Evolutionary conservation across 257 asterid species (phyloP), one percentile per base, ranked within the genome.

Genomic region (Echites panduratus): DNA sequence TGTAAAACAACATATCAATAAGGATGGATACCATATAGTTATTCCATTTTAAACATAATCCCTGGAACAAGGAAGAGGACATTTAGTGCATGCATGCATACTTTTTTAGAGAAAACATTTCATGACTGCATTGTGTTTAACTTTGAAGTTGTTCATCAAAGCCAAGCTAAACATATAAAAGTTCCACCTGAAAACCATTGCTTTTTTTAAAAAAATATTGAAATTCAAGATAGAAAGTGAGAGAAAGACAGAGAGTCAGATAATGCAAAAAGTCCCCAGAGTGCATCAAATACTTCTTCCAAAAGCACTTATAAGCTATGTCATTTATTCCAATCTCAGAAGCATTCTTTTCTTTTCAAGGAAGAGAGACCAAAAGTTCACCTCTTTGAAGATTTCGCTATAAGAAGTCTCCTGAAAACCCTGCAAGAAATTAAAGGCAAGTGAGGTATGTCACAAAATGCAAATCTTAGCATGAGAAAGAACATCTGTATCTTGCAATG

Each of bases 341-440:
- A 54, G 4, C 47, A 10, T 45, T 16, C 24, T 27, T 50, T 45
- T 16, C 24, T 27, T 50, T 16, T 24, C 17, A 9, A 10, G 20
- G 49, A 53, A 59, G 11, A 12, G 29, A 44, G 35, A 19, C 20
- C 16, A 32, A 50, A 14, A 50, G 61, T 88, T 79, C 75, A 92
- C 97, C 96, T 91, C 97, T 68, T 87, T 85, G 83, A 93, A 93
- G 77, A 89, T 87, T 79, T 87, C 84, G 74, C 98, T 89, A 79
- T 83, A 76, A 81, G 85, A 86, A 73, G 83, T 80, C 82, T 84
- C 88, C 68, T 76, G 73, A 81, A 93, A 93, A 49, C 96, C 97
- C 97, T 93, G 82, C 32, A 80, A 63, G 68, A 73, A 41, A 20
- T 70, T 53, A 26, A 78, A 61, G 57, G 69, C 48, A 64, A 14